Evolutionary conservation across 345 rosid genomes (phyloP).

Genomic region (Combretum micranthum): DNA sequence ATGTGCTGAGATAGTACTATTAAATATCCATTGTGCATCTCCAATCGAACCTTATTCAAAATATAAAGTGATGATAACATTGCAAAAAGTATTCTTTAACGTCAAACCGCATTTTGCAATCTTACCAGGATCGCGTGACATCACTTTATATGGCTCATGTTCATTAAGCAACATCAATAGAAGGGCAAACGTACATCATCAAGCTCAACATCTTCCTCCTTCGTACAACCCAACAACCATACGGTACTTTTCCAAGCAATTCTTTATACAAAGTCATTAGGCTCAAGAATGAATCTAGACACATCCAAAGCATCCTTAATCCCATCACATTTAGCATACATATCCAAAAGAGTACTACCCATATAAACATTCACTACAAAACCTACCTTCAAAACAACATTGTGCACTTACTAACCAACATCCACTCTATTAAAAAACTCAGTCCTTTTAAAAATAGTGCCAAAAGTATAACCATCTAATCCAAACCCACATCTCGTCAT

Average conservation of each 20-base stretch:
- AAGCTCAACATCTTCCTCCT: constrained; percentile 30
- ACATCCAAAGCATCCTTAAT: constrained; percentile 41
- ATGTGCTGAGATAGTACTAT: constrained; percentile 25
- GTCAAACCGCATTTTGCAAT: constrained; percentile 42
- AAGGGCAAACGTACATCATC: constrained; percentile 73
- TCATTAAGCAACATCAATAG: constrained; percentile 62
- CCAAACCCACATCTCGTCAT: constrained; percentile 34
- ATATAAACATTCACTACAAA: constrained; percentile 38
- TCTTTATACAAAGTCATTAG: constrained; percentile 48
- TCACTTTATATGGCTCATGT: constrained; percentile 21
- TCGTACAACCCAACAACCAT: constrained; percentile 51
- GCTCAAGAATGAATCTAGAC: constrained; percentile 36
- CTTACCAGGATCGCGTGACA: constrained; percentile 53
- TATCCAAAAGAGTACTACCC: constrained; percentile 62
- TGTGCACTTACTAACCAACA: constrained; percentile 51
- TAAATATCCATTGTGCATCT: constrained; percentile 50
- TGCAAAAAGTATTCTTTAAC: constrained; percentile 39
- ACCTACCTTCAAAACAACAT: constrained; percentile 40
- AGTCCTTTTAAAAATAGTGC: constrained; percentile 55
- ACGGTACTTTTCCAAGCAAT: constrained; percentile 36
- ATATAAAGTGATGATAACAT: constrained; percentile 54
- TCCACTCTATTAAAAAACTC: constrained; percentile 34
- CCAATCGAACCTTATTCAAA: constrained; percentile 51
- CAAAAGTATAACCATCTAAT: constrained; percentile 49
- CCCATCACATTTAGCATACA: constrained; percentile 65